These are phyloP conservation scores for Cyanodermella asteris DNA, from an alignment of 2,329 filamentous ascomycete genomes.

Conservation along the genomic window DNA sequence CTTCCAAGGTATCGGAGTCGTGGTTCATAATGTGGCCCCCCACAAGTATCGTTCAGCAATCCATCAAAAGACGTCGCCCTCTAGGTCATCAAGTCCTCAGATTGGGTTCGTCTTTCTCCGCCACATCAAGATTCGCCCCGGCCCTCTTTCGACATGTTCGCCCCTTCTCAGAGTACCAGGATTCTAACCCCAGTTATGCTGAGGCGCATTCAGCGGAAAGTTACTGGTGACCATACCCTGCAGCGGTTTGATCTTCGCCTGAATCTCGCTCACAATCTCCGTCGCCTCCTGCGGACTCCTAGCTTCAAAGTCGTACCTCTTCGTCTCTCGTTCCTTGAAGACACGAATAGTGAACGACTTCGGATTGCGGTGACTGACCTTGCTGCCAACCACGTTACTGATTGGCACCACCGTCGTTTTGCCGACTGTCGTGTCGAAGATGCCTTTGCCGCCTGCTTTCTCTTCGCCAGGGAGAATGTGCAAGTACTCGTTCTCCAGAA, in stretches of 20 bases:
- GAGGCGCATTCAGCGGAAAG: no score
- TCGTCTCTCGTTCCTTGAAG: constrained; percentile 38
- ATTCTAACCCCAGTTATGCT: no score
- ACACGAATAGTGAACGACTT: constrained; percentile 37
- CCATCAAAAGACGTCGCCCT: no score
- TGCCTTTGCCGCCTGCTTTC: constrained; percentile 33
- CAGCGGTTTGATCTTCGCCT: constrained; percentile 31
- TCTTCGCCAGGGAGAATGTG: constrained; percentile 37
- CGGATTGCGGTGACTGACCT: constrained; percentile 41
- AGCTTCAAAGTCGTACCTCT: constrained; percentile 46
- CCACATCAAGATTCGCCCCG: no score
- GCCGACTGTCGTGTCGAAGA: constrained; percentile 22
- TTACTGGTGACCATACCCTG: constrained; percentile 6
- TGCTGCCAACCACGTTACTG: constrained; percentile 40
- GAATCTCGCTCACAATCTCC: constrained; percentile 42
- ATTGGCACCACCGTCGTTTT: constrained; percentile 43
- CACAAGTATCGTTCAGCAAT: no score
- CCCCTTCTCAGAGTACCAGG: no score
- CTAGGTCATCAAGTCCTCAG: no score
- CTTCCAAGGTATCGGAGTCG: no score
- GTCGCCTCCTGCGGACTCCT: constrained; percentile 32
- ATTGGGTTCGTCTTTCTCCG: no score
- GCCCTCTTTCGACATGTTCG: no score
- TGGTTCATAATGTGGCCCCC: no score
- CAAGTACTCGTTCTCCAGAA: constrained; percentile 43